Base-by-base conservation (phyloP, 1,139 yeast species). In the Meyerozyma guilliermondii region DNA sequence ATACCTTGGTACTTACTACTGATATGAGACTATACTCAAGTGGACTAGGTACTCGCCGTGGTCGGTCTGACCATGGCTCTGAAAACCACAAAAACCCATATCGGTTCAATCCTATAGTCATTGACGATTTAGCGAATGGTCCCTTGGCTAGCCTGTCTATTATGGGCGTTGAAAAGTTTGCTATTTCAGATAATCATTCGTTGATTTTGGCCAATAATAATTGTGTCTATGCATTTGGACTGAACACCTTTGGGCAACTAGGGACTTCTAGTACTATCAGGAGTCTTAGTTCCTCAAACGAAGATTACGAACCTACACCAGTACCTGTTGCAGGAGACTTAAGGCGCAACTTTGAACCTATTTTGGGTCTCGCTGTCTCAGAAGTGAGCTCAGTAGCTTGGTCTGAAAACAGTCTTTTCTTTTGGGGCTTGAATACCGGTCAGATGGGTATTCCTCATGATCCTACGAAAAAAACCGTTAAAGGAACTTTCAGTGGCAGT, bases 361-460 rank as follows among this genome's bases (percentile, higher is more conserved):
- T 80, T 4, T 59, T 62, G 11, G 40, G 89, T 0, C 67, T 84
- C 8, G 65, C 83, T 0, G 83, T 87, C 10, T 87, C 96, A 2
- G 80, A 76, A 39, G 71, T 83, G 18, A 96, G 87, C 57, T 80
- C 94, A 0, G 71, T 84, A 5, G 87, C 78, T 0, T 84, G 72
- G 50, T 69, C 84, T 0, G 69, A 66, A 24, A 60, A 71, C 29
- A 74, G 72, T 9, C 53, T 88, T 7, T 78, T 68, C 48, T 64
- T 81, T 33, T 88, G 96, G 95, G 98, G 98, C 0, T 64, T 84
- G 27, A 87, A 88, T 56, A 65, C 81, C 26, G 98, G 98, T 0
- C 97, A 91, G 58, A 81, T 91, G 82, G 95, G 95, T 1, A 70
- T 79, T 38, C 46, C 61, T 7, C 39, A 45, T 4, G 51, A 45